Evolutionary conservation across 2,329 filamentous ascomycete genomes (phyloP), one percentile per base, ranked within the genome.

Genomic region (Sporothrix humicola): DNA sequence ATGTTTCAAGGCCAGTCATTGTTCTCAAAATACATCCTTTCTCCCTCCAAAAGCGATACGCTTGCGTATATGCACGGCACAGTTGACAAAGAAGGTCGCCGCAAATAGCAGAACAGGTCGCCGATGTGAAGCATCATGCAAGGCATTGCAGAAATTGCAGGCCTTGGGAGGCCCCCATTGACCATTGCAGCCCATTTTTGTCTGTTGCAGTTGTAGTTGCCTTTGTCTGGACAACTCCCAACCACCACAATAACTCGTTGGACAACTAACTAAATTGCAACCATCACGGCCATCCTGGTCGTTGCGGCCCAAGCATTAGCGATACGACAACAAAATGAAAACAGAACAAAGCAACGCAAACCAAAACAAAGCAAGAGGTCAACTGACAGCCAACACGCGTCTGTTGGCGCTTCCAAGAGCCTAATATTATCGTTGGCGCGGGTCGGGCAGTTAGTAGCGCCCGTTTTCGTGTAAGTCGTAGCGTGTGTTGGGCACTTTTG

Each of bases 391-490:
- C 42, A 48, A 46, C 42, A 26, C 42, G 10, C n/a, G 42, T 12
- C 61, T 48, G 61, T 23, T 66, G 42, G 61, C 61, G 42, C 42
- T 66, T 13, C n/a, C n/a, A 26, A 12, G 6, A 46, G 20, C n/a
- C n/a, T 48, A 17, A 9, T 26, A 5, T 48, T 48, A 13, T 17
- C 10, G 7, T 20, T 4, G 23, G 26, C 46, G 13, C 61, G 42
- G 61, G 61, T 20, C 61, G 42, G 20, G n/a, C 26, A 20, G 13
- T 20, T 66, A 6, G 61, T 65, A 66, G 42, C 61, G 42, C 61
- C 42, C 31, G 31, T 10, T 26, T 13, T 66, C 42, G 61, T 66
- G 61, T 48, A 66, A 26, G n/a, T 66, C 8, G 42, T 48, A 17
- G 61, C n/a, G 12, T 46, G 59, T 3, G 10, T 20, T 65, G 20